Evolutionary conservation across 768 basidiomycete species (phyloP).

Genomic region (Auriculariales sp.): DNA sequence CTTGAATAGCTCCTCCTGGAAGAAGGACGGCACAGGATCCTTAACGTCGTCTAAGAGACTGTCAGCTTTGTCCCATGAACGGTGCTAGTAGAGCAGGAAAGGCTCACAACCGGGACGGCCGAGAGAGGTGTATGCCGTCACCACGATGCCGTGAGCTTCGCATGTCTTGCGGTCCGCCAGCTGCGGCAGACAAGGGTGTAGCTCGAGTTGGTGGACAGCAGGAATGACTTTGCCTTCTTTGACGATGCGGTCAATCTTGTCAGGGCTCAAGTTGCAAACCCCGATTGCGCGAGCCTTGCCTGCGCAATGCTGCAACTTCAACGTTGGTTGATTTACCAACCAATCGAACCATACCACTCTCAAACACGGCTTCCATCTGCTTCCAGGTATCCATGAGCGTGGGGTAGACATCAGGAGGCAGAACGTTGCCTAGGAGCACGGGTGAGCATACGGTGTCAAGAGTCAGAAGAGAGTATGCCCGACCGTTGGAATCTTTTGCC

Average conservation of each 20-base stretch:
- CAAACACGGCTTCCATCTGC: conserved; percentile 10
- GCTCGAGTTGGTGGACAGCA: conserved; percentile 54
- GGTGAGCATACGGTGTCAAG: too few relatives aligned
- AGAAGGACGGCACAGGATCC: too few relatives aligned
- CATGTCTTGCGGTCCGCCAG: conserved; percentile 40
- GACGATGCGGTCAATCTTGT: conserved; percentile 33
- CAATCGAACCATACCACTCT: conserved; percentile 4
- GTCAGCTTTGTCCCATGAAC: too few relatives aligned
- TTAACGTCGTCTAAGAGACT: too few relatives aligned
- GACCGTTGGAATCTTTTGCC: conserved; percentile 5
- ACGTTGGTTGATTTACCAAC: not conserved
- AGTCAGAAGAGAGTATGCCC: not conserved
- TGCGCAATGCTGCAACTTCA: conserved; percentile 25
- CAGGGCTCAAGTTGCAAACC: conserved; percentile 42
- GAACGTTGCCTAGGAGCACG: conserved; percentile 1
- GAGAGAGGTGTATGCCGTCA: conserved; percentile 51
- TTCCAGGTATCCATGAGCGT: conserved; percentile 11
- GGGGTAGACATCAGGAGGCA: conserved; percentile 5
- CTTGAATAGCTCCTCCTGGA: conserved; percentile 14
- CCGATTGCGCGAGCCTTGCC: conserved; percentile 35
- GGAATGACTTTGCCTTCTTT: conserved; percentile 37
- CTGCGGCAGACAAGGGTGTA: conserved; percentile 60
- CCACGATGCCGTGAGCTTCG: conserved; percentile 38
- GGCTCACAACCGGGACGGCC: conserved; percentile 12
- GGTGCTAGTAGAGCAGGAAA: too few relatives aligned